A percentile compares a stretch with the other conserved stretches of the same genome.
phyloP scores from a whole-genome alignment of 1,139 yeast species.

The Eremothecium sinecaudum region DNA sequence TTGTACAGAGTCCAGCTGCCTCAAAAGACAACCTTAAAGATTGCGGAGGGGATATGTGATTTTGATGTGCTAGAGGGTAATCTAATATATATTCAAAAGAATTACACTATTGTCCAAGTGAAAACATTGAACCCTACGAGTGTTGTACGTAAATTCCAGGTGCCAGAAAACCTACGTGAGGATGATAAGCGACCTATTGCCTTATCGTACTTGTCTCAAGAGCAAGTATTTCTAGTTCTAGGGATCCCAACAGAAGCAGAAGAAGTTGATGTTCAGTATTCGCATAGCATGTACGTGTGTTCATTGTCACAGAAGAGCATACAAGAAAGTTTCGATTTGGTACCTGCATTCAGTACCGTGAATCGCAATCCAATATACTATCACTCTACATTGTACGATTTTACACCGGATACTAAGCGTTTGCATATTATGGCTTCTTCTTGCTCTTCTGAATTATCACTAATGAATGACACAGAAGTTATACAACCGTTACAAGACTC shows the following conservation, averaged over 20 bases:
- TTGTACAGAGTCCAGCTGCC: not conserved
- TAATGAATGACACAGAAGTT: constrained; percentile 30
- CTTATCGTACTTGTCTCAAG: constrained; percentile 1
- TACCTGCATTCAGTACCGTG: constrained; percentile 50
- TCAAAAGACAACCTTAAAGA: too few species aligned
- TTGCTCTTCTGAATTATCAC: constrained; percentile 50
- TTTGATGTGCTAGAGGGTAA: not conserved
- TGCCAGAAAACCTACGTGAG: constrained; percentile 12
- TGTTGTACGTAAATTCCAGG: constrained; percentile 1
- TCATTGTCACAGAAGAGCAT: constrained; percentile 15
- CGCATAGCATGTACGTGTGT: constrained; percentile 21
- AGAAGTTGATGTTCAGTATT: constrained; percentile 20
- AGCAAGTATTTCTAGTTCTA: not conserved
- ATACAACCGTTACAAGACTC: constrained; percentile 52
- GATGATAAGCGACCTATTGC: constrained; percentile 15
- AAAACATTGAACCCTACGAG: not conserved
- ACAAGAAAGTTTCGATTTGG: constrained; percentile 40
- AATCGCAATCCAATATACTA: constrained; percentile 45
- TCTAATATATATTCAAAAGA: not conserved
- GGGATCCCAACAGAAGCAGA: constrained; percentile 19
- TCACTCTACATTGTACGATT: constrained; percentile 34
- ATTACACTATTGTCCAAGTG: constrained; percentile 2
- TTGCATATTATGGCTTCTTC: constrained; percentile 47
- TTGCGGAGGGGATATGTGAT: constrained; percentile 1
- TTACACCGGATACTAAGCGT: constrained; percentile 35